phyloP scores from a whole-genome alignment of 2,329 filamentous ascomycete genomes.

The Lachnellula hyalina region DNA sequence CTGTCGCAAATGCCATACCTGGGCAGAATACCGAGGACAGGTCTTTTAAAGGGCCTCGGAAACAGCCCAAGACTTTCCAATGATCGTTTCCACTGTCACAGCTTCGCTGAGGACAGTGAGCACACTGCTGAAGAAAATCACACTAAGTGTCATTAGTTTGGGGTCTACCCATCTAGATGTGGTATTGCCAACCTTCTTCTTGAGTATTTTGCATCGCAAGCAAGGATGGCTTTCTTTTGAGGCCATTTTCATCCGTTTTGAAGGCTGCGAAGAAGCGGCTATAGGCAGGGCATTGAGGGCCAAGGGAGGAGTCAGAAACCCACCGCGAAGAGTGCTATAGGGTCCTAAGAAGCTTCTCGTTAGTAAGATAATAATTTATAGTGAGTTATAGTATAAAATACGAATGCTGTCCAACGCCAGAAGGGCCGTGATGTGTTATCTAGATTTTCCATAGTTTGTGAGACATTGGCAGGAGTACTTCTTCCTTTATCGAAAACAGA shows the following conservation, averaged over 20 bases:
- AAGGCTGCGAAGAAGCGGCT: not conserved
- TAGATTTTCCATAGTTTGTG: too few relatives aligned
- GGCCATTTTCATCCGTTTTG: slow-evolving; percentile 7
- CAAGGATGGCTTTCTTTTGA: slow-evolving; percentile 8
- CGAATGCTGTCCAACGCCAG: too few relatives aligned
- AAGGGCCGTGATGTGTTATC: too few relatives aligned
- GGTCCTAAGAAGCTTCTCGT: too few relatives aligned
- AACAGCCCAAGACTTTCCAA: slow-evolving; percentile 23
- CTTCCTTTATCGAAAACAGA: too few relatives aligned
- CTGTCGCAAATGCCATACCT: slow-evolving; percentile 1
- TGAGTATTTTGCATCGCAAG: slow-evolving; percentile 16
- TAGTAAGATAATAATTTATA: too few relatives aligned
- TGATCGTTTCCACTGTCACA: slow-evolving; percentile 19
- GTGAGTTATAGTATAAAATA: too few relatives aligned
- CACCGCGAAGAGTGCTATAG: not conserved
- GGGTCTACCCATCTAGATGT: not conserved
- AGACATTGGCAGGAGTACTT: too few relatives aligned
- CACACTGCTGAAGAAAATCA: slow-evolving; percentile 11
- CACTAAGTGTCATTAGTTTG: slow-evolving; percentile 6
- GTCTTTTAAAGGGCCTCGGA: slow-evolving; percentile 14
- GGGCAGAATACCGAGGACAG: slow-evolving; percentile 15
- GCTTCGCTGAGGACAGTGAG: slow-evolving; percentile 16
- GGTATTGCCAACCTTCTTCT: slow-evolving; percentile 10
- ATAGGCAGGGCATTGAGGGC: not conserved
- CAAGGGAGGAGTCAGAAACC: not conserved